phyloP scores from a whole-genome alignment of 1,139 yeast genomes.

The Casaregolazyma suthepensis region DNA sequence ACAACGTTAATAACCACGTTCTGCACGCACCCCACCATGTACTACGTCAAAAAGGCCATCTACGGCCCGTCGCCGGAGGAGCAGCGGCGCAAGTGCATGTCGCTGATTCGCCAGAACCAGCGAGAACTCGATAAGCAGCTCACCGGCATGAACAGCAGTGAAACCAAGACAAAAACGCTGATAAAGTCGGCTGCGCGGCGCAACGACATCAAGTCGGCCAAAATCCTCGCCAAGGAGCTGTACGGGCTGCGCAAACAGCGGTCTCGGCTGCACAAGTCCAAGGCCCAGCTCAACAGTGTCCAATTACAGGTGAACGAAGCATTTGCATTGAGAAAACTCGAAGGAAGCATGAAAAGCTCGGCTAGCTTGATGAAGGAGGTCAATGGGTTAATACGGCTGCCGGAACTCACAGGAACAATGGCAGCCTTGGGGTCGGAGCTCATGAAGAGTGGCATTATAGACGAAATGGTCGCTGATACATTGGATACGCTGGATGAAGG shows the following conservation, averaged over 20 bases:
- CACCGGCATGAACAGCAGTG: constrained; percentile 46
- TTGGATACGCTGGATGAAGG: constrained; percentile 65
- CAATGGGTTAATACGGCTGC: constrained; percentile 67
- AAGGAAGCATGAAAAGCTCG: constrained; percentile 73
- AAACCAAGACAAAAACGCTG: constrained; percentile 61
- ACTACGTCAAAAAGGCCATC: constrained; percentile 63
- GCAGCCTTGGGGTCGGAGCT: constrained; percentile 81
- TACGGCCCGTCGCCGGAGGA: constrained; percentile 98
- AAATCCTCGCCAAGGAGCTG: constrained; percentile 75
- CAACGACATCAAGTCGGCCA: constrained; percentile 69
- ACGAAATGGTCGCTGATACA: constrained; percentile 93
- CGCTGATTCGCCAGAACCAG: constrained; percentile 74
- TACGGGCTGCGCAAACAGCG: constrained; percentile 70
- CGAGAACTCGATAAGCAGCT: constrained; percentile 80
- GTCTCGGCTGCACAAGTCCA: constrained; percentile 66
- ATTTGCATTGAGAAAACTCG: constrained; percentile 76
- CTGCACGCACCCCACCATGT: too few species aligned
- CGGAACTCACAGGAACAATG: constrained; percentile 80
- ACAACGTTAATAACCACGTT: too few species aligned
- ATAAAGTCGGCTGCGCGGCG: constrained; percentile 74
- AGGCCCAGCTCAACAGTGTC: constrained; percentile 80
- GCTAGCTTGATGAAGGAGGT: constrained; percentile 87
- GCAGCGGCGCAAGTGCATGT: constrained; percentile 82
- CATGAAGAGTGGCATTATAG: constrained; percentile 77
- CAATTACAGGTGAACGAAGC: constrained; percentile 89